Evolutionary conservation across 73 alveolate genomes (phyloP), one percentile per base, ranked within the genome.

Genomic region (Paramecium octaurelia): DNA sequence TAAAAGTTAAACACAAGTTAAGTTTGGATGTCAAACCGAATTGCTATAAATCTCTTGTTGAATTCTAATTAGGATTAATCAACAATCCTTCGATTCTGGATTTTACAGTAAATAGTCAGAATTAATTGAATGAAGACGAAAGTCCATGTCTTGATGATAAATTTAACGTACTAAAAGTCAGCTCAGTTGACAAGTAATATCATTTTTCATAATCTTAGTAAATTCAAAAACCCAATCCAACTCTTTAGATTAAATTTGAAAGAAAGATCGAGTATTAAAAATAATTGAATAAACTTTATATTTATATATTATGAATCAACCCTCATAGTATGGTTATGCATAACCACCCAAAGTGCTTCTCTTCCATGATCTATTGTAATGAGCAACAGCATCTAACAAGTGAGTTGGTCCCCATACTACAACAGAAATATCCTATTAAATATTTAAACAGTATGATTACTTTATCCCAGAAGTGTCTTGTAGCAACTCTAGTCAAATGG

Each of bases 361-460:
- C 93, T 88, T 88, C 86, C 86, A 44, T 34, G 83, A 38, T 88
- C 93, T 88, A 48, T 88, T 88, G 69, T 88, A 88, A 84, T 88
- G 93, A 69, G 93, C 44, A 12, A 75, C 80, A 23, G 71, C 80
- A 69, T 69, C 68, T 40, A 88, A 38, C 42, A 76, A 58, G 46
- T 88, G 93, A 42, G 93, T 69, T 69, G 93, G 93, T 43, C 93
- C 93, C 93, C 93, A 88, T 9, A 80, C 68, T 4, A 88, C 93
- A 44, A 88, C 86, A 69, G 93, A 76, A 69, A 88, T 76, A 69
- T 88, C 90, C 90, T 77, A 77, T 18, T 38, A 38, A 40, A 38
- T 4, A 59, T 1, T 16, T 1, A 1, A 27, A 48, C 5, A 16
- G 3, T 3, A 48, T 14, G 8, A 27, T 18, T 42, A 77, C 93